Conservation (phyloP, 1,284 basidiomycete genomes). For the Malassezia vespertilionis region DNA sequence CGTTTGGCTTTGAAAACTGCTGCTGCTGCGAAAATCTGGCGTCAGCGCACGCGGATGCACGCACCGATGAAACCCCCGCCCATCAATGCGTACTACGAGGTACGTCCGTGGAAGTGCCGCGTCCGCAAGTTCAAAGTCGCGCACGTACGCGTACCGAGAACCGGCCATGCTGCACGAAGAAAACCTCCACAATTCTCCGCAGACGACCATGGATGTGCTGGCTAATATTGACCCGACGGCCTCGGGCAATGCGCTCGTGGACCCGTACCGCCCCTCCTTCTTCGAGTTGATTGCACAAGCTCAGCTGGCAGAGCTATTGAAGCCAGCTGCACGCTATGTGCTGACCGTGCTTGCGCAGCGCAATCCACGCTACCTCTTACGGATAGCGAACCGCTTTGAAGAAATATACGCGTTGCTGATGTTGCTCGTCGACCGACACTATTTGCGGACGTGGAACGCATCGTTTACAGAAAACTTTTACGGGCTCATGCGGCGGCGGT, state of each 20-base stretch:
- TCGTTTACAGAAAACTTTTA: constrained; percentile 90
- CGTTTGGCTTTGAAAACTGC: constrained; percentile 79
- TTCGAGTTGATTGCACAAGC: constrained; percentile 94
- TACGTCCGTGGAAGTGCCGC: constrained; percentile 70
- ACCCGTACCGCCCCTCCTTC: constrained; percentile 64
- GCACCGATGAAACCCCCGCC: constrained; percentile 85
- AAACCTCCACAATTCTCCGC: constrained; percentile 3
- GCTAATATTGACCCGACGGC: constrained; percentile 30
- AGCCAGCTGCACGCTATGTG: constrained; percentile 90
- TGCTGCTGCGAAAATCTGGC: constrained; percentile 73
- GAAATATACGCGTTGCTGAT: constrained; percentile 85
- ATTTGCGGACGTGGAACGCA: constrained; percentile 67
- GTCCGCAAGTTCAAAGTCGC: constrained; percentile 79
- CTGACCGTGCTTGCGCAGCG: constrained; percentile 83
- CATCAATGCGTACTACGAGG: constrained; percentile 78
- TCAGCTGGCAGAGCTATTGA: constrained; percentile 78
- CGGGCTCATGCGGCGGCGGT: constrained; percentile 65
- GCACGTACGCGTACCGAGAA: constrained; percentile 80
- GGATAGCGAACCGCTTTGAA: constrained; percentile 86
- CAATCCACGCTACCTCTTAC: constrained; percentile 82
- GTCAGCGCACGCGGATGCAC: neutral
- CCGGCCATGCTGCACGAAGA: constrained; percentile 63
- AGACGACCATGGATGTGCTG: constrained; percentile 33
- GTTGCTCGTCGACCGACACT: constrained; percentile 78
- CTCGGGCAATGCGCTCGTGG: constrained; percentile 21